Conservation (phyloP, 2,329 filamentous ascomycete species). For the Aspergillus persii region DNA sequence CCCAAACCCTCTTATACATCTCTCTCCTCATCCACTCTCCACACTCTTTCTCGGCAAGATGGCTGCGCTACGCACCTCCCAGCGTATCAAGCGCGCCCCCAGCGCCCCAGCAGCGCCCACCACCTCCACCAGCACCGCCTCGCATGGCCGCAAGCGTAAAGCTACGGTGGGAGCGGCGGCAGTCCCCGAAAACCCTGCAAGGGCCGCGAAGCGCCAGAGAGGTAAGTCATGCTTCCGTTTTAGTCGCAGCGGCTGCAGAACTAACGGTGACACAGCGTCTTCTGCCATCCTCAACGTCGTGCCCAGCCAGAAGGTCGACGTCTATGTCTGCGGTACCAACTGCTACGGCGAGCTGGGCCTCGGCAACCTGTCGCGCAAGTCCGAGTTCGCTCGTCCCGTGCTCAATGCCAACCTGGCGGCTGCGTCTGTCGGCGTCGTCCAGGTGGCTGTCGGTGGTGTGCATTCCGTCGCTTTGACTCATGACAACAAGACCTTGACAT, state of each 20-base stretch:
- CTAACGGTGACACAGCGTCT: background rate
- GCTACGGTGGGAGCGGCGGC: background rate
- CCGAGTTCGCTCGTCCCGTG: conserved; percentile 70
- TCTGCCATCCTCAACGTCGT: conserved; percentile 24
- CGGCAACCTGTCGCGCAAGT: conserved; percentile 59
- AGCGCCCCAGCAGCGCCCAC: background rate
- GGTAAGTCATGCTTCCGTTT: conserved; percentile 4
- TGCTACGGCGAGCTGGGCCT: conserved; percentile 75
- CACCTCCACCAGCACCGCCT: background rate
- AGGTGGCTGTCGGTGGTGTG: conserved; percentile 68
- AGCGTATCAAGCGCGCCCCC: background rate
- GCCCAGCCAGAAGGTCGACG: conserved; percentile 63
- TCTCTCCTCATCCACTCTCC: background rate
- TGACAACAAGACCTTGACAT: conserved; percentile 79
- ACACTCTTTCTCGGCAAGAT: background rate
- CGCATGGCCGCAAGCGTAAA: conserved; percentile 6
- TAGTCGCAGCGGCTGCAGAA: background rate
- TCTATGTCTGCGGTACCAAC: conserved; percentile 78
- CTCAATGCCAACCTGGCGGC: conserved; percentile 61
- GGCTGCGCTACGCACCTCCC: background rate
- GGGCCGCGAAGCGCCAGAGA: conserved; percentile 7
- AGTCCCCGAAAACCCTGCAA: background rate
- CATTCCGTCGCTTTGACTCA: conserved; percentile 72
- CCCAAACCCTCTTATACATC: background rate
- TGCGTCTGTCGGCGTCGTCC: conserved; percentile 50